phyloP scores from a whole-genome alignment of 306 rosid genomes.

The Sicyos baderoa region DNA sequence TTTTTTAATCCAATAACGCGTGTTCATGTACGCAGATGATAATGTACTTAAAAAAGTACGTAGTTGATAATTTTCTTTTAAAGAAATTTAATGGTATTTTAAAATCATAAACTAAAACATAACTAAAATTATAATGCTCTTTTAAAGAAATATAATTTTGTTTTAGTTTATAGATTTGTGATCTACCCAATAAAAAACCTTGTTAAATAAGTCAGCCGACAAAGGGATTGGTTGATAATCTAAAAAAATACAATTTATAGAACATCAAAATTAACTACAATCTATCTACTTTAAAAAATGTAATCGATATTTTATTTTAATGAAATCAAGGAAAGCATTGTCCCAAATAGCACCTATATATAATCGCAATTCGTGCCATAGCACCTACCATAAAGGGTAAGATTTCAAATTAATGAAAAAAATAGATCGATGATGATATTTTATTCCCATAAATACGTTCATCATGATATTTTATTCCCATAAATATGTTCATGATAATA shows the following conservation, averaged over 20 bases:
- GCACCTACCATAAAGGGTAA: not conserved
- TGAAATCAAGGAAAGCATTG: no score
- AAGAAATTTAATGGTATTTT: no score
- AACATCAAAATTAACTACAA: not conserved
- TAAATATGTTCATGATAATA: not conserved
- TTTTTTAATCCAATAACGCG: no score
- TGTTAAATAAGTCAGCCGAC: not conserved
- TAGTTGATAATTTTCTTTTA: no score
- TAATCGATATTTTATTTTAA: no score
- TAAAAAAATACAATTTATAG: not conserved
- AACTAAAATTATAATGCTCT: no score
- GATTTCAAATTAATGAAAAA: not conserved
- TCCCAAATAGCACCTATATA: not conserved
- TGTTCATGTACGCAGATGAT: no score
- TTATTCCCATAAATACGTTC: not conserved
- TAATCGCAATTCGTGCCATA: not conserved
- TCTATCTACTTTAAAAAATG: not conserved
- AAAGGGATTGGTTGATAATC: not conserved
- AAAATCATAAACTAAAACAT: no score
- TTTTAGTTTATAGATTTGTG: no score
- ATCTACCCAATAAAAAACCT: not conserved
- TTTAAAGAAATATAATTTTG: no score
- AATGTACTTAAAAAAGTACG: no score
- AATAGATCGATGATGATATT: not conserved
- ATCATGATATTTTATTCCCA: not conserved